Base-by-base conservation (phyloP, 176 grass and related monocot species). In the Carex littledalei region DNA sequence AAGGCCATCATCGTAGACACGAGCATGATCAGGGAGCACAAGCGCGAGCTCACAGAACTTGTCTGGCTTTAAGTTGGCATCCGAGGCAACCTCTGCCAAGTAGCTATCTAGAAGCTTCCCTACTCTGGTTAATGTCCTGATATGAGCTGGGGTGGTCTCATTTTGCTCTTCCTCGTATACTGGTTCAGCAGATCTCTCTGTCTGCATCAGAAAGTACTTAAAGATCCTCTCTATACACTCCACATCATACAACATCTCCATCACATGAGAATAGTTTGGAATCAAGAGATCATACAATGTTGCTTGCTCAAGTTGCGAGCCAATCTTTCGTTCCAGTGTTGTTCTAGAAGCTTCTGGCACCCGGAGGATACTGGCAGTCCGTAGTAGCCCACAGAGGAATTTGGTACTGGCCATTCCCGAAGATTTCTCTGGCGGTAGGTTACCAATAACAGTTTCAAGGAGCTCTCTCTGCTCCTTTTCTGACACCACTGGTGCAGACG, bases 21-120 rank as follows among this genome's bases (percentile, higher is more conserved):
- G 89, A 2, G 93, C 87, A 8, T 89, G 82, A 67, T 98, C 95
- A 20, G 95, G 95, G 63, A 98, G 58, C 3, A 84, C 87, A 8
- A 95, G 84, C 13, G 91, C 95, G 66, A 98, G 86, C 49, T 81
- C 86, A 82, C 86, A 91, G 85, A 98, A 95, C 76, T 93, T 93
- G 39, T 70, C 85, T 9, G 88, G 83, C 86, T 93, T 95, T 71
- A 98, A 85, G 85, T 98, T 98, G 5, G 58, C 88, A 61, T 94
- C 95, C 0, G 89, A 90, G 31, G 93, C 93, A 31, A 98, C 79
- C 93, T 98, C 95, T 22, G 93, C 95, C 2, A 98, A 89, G 82
- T 94, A 98, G 18, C 63, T 90, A 68, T 98, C 95, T 37, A 98
- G 66, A 29, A 98, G 85, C 93, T 94, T 98, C 83, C 89, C 95